Conservation (phyloP, 208 protist genomes). For the Spongospora subterranea region DNA sequence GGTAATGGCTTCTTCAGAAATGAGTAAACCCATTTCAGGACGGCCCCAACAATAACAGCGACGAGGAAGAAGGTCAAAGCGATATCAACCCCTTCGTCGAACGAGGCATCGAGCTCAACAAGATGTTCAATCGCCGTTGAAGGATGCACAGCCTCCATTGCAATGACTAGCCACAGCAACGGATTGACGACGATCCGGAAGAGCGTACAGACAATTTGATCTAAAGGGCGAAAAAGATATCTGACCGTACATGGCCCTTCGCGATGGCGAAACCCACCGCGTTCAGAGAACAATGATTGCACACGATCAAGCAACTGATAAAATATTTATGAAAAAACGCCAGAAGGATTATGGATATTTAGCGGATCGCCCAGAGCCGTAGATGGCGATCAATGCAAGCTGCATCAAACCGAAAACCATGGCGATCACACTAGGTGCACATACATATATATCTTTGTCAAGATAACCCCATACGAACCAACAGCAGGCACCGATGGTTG, state of each 20-base stretch:
- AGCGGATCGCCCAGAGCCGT: background rate
- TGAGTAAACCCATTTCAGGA: conserved; percentile 51
- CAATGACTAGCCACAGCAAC: too few relatives aligned
- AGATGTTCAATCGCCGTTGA: too few relatives aligned
- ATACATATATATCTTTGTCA: conserved; percentile 28
- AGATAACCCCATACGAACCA: conserved; percentile 45
- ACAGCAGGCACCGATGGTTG: conserved; percentile 29
- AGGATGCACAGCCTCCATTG: too few relatives aligned
- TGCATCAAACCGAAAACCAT: background rate
- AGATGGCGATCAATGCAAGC: conserved; percentile 26
- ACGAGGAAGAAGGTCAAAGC: conserved; percentile 29
- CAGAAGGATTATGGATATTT: background rate
- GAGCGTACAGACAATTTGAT: too few relatives aligned
- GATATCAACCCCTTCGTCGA: conserved; percentile 12
- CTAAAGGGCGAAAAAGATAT: too few relatives aligned
- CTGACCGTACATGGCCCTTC: too few relatives aligned
- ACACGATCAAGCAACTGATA: too few relatives aligned
- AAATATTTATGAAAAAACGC: too few relatives aligned
- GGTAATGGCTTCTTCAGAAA: conserved; percentile 42
- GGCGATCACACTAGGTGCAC: conserved; percentile 13
- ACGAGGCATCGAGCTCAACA: too few relatives aligned
- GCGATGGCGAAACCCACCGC: too few relatives aligned
- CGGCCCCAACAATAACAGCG: background rate
- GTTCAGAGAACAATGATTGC: too few relatives aligned
- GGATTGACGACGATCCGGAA: too few relatives aligned